Base-by-base conservation (phyloP, 768 basidiomycete species). In the Mycena pura region DNA sequence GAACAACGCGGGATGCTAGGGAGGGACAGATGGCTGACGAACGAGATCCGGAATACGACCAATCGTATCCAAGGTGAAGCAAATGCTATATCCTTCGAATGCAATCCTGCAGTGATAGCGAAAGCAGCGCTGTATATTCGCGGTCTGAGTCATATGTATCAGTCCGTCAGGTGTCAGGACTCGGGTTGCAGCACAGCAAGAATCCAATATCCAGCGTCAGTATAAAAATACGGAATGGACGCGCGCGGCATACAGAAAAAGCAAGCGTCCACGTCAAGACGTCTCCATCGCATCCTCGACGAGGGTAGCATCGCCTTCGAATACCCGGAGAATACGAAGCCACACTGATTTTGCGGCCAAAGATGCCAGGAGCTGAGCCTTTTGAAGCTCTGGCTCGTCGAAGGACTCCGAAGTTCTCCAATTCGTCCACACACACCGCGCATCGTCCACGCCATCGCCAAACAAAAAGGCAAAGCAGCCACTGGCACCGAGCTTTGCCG, bases 401-500 rank as follows among this genome's bases (percentile, higher is more conserved):
- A 83, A 79, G 1, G 60, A 6, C 39, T 70, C 68, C 4, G 57
- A 63, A 0, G 80, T 70, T 47, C 74, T 76, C 83, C 87, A 89
- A 66, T 81, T 84, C 14, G 84, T 81, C 87, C 87, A 89, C 9
- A 88, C 82, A 47, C 80, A 80, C 31, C 74, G 71, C n/a, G 67
- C 63, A 14, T 72, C 67, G 8, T 63, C 53, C 7, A 51, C 62
- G 9, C 70, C 67, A 53, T 74, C 73, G 3, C 77, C 73, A 68
- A 82, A 81, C 54, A 89, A 66, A 72, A 91, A 93, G 1, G 88
- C 91, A 65, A 93, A 92, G 65, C 87, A 87, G 0, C 91, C 91
- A 5, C 78, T 74, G 6, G 77, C 83, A 2, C 69, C 74, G 0
- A 84, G 66, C 0, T 56, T 49, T 0, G 67, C 50, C 2, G 71